Evolutionary conservation across 768 basidiomycete species (phyloP).

Genomic region (Macrolepiota albuminosa): DNA sequence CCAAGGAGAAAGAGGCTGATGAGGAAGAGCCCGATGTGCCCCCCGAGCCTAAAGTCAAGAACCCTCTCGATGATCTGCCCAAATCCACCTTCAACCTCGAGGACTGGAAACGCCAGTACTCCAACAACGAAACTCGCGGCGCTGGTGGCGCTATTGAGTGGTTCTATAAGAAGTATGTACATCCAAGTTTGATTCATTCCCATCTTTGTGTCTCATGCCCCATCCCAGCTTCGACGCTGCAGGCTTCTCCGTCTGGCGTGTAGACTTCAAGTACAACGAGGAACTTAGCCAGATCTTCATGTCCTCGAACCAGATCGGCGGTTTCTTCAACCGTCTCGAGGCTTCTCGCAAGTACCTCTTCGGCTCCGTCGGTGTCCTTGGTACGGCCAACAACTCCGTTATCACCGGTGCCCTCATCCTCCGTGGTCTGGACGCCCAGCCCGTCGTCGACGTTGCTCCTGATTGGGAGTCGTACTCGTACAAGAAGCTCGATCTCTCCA

Average conservation of each 20-base stretch:
- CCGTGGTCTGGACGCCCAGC: constrained; percentile 70
- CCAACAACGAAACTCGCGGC: constrained; percentile 95
- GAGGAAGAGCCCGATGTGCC: constrained; percentile 76
- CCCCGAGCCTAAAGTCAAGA: constrained; percentile 87
- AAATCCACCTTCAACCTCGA: constrained; percentile 87
- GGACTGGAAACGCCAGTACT: constrained; percentile 98
- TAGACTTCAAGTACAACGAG: constrained; percentile 95
- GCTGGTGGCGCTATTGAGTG: constrained; percentile 81
- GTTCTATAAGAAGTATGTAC: constrained; percentile 92
- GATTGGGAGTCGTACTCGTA: constrained; percentile 90
- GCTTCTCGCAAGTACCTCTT: constrained; percentile 96
- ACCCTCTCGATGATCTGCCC: constrained; percentile 89
- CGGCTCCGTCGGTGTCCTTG: constrained; percentile 89
- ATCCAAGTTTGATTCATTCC: constrained; percentile 15
- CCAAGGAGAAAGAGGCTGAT: constrained; percentile 56
- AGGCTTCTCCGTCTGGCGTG: constrained; percentile 88
- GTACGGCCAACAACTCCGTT: constrained; percentile 68
- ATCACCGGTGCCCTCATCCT: constrained; percentile 81
- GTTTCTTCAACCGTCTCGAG: constrained; percentile 98
- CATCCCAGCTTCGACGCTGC: constrained; percentile 70
- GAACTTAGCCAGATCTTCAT: constrained; percentile 92
- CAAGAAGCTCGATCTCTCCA: constrained; percentile 70
- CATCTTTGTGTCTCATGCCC: background rate
- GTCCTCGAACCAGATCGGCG: constrained; percentile 90
- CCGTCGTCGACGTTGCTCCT: constrained; percentile 76